Evolutionary conservation across 164 flowering plant genomes (phyloP), one percentile per base, ranked within the genome.

Genomic region (Chimonanthus praecox): DNA sequence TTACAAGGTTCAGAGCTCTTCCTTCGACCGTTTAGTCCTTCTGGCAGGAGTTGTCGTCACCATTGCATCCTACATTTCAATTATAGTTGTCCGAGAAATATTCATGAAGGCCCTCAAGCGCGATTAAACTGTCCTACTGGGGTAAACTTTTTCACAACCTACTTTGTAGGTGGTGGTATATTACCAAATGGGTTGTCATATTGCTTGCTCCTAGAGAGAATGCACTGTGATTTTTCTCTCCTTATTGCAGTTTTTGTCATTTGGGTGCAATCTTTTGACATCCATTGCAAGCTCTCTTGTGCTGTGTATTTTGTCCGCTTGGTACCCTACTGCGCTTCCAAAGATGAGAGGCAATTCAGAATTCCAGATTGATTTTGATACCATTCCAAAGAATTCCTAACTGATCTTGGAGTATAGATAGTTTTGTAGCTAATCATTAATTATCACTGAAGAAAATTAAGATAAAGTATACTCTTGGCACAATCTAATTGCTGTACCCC

Each of bases 21-120:
- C 83, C 69, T 94, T 87, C 70, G 96, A 94, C 70, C 78, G 74
- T 47, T 66, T 87, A 6, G 78, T 91, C 49, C 81, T 94, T 70
- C 68, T 89, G 8, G 85, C 70, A 10, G 97, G 99, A 54, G 75
- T 91, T 54, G 78, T 71, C 10, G 72, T 91, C 67, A 90, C 99
- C 0, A 64, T 80, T 74, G 69, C 86, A 44, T 74, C 99, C 62
- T 94, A 90, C 78, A 3, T 87, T 66, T 80, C 82, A 4, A 87
- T 91, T 72, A 70, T 84, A 48, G 50, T 74, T 18, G 74, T 86
- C 9, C 83, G 83, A 83, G 68, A 91, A 58, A 46, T 82, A 69
- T 78, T 94, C 48, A 75, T 82, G 5, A 94, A 94, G 77, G 84
- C 89, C 67, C 76, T 91, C 71, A 94, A 94, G 85, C 88, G 68